Base-by-base conservation (phyloP, 2,329 filamentous ascomycete genomes). In the Stagonosporopsis vannaccii region DNA sequence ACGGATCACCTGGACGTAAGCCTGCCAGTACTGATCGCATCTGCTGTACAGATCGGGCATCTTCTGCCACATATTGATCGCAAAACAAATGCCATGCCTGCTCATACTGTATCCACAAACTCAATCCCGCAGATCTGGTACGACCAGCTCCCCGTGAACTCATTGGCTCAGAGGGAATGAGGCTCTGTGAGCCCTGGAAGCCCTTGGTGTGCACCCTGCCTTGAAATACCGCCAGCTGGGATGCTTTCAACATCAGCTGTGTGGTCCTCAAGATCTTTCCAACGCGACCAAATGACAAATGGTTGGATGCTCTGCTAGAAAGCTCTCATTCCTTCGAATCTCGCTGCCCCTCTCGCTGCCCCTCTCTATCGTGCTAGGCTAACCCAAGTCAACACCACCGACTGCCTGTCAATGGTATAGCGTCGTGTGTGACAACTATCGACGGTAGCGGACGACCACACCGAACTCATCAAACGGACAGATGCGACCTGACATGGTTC, bases 121-220 rank as follows among this genome's bases (percentile, higher is more conserved):
- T 37, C 42, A 22, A 6, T 47, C 30, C 42, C 48, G 26, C 37
- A 15, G 30, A 47, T 51, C 42, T 48, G 53, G 53, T 56, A 47
- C 20, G 33, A 47, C 17, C 35, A 15, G 53, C 32, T 23, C 36
- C 51, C 51, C 53, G 26, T 43, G 23, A 4, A 23, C 9, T 33
- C 36, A 51, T 51, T 51, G 47, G 53, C 25, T 43, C 25, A 25
- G 32, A 17, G 13, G 13, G 26, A 33, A 26, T 51, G 53, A 56
- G 47, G 53, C 53, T 56, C 47, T 51, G 53, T 37, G 12, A 51
- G 43, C 53, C 47, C 30, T 51, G 22, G 3, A 51, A 42, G 22
- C 19, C 44, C 46, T 30, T 37, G 28, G 17, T 15, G 5, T 20
- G 28, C 7, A 41, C 41, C 36, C 42, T 47, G 41, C 53, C 6